Evolutionary conservation across 305 asterid genomes (phyloP).

Genomic region (Lippia alba): DNA sequence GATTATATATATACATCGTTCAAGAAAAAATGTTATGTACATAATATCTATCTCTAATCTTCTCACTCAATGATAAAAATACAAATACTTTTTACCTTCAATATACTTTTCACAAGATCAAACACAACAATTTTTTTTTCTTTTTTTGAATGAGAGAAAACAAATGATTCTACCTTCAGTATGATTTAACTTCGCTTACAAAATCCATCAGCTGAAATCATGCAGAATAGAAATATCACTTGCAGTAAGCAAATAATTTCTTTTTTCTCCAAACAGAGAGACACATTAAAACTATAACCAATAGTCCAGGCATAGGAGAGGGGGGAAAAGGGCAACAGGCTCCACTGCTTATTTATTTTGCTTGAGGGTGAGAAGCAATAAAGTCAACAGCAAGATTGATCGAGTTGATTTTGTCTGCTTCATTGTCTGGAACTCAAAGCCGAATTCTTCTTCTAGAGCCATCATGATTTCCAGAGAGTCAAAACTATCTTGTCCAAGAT

Average conservation of each 20-base stretch:
- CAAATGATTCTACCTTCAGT: neutral
- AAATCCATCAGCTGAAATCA: slow-evolving; percentile 37
- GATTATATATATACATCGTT: no score
- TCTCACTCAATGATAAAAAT: no score
- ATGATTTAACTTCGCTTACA: slow-evolving; percentile 5
- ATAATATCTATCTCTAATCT: no score
- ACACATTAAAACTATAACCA: slow-evolving; percentile 16
- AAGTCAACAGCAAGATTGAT: slow-evolving; percentile 65
- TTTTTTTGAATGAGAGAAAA: neutral
- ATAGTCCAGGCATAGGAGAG: slow-evolving; percentile 13
- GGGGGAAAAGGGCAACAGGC: neutral
- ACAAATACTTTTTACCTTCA: no score
- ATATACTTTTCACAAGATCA: no score
- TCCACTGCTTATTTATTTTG: slow-evolving; percentile 42
- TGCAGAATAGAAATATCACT: slow-evolving; percentile 30
- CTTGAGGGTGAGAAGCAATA: slow-evolving; percentile 74
- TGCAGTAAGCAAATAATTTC: slow-evolving; percentile 7
- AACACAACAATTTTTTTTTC: no score
- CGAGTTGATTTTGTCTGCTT: no score
- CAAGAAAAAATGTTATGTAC: no score
- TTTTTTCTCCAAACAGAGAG: neutral
- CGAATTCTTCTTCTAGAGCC: no score
- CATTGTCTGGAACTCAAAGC: no score
- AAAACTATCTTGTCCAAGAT: no score
- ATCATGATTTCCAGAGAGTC: no score